Evolutionary conservation across 352 stramenopile genomes (phyloP), one percentile per base, ranked within the genome.

Genomic region (Aphanomyces astaci): DNA sequence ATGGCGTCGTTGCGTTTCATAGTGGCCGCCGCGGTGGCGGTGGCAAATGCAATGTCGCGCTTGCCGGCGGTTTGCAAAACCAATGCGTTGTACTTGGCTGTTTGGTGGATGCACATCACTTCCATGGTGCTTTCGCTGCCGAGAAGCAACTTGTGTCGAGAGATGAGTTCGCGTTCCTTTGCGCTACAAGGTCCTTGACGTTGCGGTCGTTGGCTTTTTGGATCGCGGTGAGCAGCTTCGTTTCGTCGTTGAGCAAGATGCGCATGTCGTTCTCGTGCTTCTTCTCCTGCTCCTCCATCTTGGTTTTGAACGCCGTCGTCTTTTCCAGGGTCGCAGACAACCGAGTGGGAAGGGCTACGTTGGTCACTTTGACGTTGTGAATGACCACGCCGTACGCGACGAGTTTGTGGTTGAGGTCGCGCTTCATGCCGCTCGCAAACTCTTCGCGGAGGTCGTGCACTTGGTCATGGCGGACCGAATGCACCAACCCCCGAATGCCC

Each of bases 211-310:
- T 94, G 5, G 86, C 76, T 43, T 91, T 95, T 51, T 91, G 75
- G 17, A 94, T 72, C 3, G 79, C 84, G 11, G 87, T 92, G 62
- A 94, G 76, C 39, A 88, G 89, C 70, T 90, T 79, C 2, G 87
- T 92, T 48, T 92, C 87, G 69, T 94, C 77, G 54, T 95, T 92
- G 31, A 94, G 56, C 19, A 95, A 62, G 17, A 90, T 90, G 27
- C 87, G 78, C 73, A 93, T 71, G 22, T 85, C 82, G 75, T 92
- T 95, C 75, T 94, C 84, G 63, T 95, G 84, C 64, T 90, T 93
- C 76, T 95, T 95, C 70, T 94, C 85, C 68, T 93, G 84, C 73
- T 95, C 85, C 49, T 90, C 81, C 81, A 95, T 95, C 27, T 82
- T 78, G 7, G 85, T 92, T 77, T 95, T 93, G 74, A 94, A 93